Conservation (phyloP, 345 rosid genomes). For the Turritis glabra region DNA sequence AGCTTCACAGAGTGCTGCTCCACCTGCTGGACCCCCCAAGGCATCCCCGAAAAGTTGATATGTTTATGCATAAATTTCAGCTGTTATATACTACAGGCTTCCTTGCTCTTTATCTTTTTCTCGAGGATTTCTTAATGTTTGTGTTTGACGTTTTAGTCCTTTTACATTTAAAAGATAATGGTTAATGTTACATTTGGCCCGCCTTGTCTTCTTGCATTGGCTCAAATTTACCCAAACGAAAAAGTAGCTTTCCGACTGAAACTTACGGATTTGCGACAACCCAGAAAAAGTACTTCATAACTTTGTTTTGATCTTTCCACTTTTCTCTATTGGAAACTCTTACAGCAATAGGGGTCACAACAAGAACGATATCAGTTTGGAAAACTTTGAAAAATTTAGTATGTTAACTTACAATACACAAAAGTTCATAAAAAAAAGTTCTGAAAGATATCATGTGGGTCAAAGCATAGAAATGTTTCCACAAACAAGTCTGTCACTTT, state of each 20-base stretch:
- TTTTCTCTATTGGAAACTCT: too few relatives aligned
- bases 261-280: neutral
- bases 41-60: conserved; percentile 65
- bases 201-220: neutral
- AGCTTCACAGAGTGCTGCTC: conserved; percentile 52
- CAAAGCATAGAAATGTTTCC: neutral
- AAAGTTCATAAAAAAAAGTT: neutral
- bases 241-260: neutral
- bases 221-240: neutral
- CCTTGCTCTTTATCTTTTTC: neutral
- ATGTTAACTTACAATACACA: too few relatives aligned
- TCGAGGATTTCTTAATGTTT: neutral
- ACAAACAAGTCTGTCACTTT: neutral
- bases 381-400: too few relatives aligned
- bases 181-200: neutral
- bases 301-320: too few relatives aligned
- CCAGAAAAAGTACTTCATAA: too few relatives aligned
- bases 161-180: too few relatives aligned
- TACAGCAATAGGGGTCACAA: too few relatives aligned
- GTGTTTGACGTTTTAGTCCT: conserved; percentile 13
- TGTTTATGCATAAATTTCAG: conserved; percentile 2
- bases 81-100: conserved; percentile 27
- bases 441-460: neutral
- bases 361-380: too few relatives aligned
- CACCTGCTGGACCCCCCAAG: conserved; percentile 63